Percentiles rank a stretch among this genome's conserved stretches.
Conservation (phyloP, 768 basidiomycete species). For the Phaffia tasmanica region DNA sequence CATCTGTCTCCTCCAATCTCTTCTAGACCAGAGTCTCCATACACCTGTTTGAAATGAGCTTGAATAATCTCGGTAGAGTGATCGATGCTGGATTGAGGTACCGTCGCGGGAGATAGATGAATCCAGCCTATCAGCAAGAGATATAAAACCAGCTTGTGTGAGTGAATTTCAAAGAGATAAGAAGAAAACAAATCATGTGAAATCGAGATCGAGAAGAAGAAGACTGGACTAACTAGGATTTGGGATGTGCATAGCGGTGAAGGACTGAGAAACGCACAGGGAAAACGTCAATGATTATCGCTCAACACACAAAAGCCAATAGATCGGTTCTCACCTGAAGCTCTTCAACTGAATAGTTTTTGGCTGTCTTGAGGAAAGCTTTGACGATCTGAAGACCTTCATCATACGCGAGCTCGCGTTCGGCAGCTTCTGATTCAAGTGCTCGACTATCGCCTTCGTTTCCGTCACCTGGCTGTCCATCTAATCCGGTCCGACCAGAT, state of each 20-base stretch:
- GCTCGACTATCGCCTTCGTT: too few relatives aligned
- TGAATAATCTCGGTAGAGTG: not conserved
- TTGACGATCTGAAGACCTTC: conserved; percentile 13
- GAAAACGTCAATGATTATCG: not conserved
- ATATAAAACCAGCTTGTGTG: not conserved
- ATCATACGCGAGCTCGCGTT: conserved; percentile 2
- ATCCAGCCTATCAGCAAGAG: conserved; percentile 3
- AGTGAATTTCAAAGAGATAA: not conserved
- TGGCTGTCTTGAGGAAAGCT: conserved; percentile 1
- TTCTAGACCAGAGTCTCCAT: not conserved
- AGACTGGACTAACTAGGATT: conserved; percentile 3
- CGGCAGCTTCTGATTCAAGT: not conserved
- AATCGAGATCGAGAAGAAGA: not conserved
- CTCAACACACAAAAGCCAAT: too few relatives aligned
- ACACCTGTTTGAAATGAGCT: conserved; percentile 11
- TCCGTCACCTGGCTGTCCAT: too few relatives aligned
- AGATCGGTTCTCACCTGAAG: not conserved
- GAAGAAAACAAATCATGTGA: not conserved
- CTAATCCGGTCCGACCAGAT: too few relatives aligned
- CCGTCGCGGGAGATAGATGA: conserved; percentile 14
- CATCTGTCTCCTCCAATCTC: conserved; percentile 21
- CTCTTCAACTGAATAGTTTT: conserved; percentile 20
- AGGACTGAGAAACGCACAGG: not conserved
- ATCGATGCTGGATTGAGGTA: conserved; percentile 3
- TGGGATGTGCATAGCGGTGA: conserved; percentile 23